Base-by-base conservation (phyloP, 139 green algal genomes). In the Closterium sp. region DNA sequence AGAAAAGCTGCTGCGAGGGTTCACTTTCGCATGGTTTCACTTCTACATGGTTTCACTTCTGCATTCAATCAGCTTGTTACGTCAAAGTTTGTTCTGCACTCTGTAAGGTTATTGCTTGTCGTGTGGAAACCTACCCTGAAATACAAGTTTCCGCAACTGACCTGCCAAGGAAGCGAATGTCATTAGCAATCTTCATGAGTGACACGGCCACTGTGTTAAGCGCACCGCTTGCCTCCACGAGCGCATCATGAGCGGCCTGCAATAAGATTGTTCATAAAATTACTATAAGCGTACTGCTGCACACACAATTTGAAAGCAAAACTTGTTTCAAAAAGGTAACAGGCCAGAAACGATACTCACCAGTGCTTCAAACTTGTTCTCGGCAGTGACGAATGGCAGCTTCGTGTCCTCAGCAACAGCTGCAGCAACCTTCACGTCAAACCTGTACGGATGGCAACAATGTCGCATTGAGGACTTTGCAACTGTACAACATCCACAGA, bases 281-380 rank as follows among this genome's bases (percentile, higher is more conserved):
- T 31, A 88, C 29, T 34, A 7, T 10, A 88, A 62, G 85, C 85
- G 29, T 17, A 31, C 29, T 31, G 29, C 29, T 13, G 85, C 29
- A 88, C 85, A 45, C 85, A 88, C 29, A 30, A 19, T 42, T 62
- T 88, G 10, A 88, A 1, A 1, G 9, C 85, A 88, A 88, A 88
- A 9, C 29, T 88, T 88, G 29, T 62, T 62, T 10, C 17, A 0
- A 88, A 17, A 50, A 13, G 38, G 38, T 9, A 50, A 9, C 5
- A 50, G 38, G 0, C 7, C 38, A 50, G 11, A 24, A 79, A 79
- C 0, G 17, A 0, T 27, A 90, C 91, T 32, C 7, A 94, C 91
- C 38, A 99, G 96, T 10, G 97, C 96, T 94, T 99, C 98, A 95
- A 99, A 99, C 95, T 99, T 99, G 96, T 99, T 99, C 62, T 96